Conservation (phyloP, 371 early-diverging fungal species). For the Dichotomocladium elegans region DNA sequence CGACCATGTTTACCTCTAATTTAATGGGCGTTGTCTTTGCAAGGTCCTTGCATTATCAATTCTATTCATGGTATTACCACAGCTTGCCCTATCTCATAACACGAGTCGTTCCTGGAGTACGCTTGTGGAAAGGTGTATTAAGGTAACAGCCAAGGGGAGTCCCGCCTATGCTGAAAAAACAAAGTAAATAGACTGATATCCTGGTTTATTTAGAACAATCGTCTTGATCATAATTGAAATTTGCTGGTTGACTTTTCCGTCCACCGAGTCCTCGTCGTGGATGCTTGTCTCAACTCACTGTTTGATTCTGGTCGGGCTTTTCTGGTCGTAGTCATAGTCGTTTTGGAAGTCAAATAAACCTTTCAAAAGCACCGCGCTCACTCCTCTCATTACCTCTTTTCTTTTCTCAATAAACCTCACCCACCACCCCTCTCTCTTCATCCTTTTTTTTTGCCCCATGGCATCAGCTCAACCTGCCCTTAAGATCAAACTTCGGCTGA, state of each 20-base stretch:
- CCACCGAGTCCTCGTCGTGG: conserved; percentile 33
- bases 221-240: conserved; percentile 22
- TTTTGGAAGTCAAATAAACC: no score
- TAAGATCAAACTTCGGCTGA: conserved; percentile 30
- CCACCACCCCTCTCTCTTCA: not conserved
- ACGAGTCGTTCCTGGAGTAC: conserved; percentile 22
- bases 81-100: conserved; percentile 80
- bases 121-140: not conserved
- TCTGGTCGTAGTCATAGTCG: no score
- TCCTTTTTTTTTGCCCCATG: conserved; percentile 6
- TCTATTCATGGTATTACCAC: conserved; percentile 92
- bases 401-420: not conserved
- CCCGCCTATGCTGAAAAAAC: not conserved
- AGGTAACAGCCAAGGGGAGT: not conserved
- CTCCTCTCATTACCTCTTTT: not conserved
- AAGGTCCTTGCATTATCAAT: conserved; percentile 91
- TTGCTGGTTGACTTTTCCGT: conserved; percentile 49
- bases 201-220: not conserved
- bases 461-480: conserved; percentile 29
- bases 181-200: not conserved
- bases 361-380: no score
- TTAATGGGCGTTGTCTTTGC: conserved; percentile 87
- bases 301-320: conserved; percentile 27
- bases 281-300: conserved; percentile 35
- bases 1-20: conserved; percentile 74